Evolutionary conservation across 2,329 filamentous ascomycete species (phyloP).

Genomic region (Botrytis squamosa): DNA sequence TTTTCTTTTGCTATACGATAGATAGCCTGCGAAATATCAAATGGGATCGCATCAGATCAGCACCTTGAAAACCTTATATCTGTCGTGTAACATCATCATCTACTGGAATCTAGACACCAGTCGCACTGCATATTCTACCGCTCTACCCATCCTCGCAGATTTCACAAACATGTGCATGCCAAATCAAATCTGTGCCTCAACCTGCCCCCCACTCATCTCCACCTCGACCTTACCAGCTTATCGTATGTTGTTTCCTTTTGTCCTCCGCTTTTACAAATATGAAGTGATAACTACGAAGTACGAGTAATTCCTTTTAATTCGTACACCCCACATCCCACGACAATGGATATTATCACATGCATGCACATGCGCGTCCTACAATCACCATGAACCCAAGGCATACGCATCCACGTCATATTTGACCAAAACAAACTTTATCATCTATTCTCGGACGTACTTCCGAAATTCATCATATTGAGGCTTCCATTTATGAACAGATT

Average conservation of each 20-base stretch:
- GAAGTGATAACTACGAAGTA: neutral
- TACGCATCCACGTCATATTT: neutral
- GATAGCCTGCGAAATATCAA: neutral
- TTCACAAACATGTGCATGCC: neutral
- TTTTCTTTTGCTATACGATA: neutral
- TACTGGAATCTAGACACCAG: slow-evolving; percentile 6
- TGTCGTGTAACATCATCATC: slow-evolving; percentile 1
- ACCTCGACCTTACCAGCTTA: neutral
- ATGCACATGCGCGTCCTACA: neutral
- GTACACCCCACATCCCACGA: neutral
- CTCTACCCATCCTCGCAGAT: neutral
- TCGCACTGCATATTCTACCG: neutral
- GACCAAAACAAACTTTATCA: neutral
- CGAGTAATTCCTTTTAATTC: neutral
- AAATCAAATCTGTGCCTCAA: neutral
- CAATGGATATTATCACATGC: neutral
- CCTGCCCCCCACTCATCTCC: neutral
- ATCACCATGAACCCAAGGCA: neutral
- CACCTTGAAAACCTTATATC: neutral
- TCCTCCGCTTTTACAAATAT: neutral
- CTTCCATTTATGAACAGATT: neutral
- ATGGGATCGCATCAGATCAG: neutral
- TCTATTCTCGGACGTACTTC: neutral
- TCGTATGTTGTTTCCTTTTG: neutral
- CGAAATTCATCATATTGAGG: neutral